phyloP scores from a whole-genome alignment of 1,284 basidiomycete genomes.

The Ustilago loliicola region DNA sequence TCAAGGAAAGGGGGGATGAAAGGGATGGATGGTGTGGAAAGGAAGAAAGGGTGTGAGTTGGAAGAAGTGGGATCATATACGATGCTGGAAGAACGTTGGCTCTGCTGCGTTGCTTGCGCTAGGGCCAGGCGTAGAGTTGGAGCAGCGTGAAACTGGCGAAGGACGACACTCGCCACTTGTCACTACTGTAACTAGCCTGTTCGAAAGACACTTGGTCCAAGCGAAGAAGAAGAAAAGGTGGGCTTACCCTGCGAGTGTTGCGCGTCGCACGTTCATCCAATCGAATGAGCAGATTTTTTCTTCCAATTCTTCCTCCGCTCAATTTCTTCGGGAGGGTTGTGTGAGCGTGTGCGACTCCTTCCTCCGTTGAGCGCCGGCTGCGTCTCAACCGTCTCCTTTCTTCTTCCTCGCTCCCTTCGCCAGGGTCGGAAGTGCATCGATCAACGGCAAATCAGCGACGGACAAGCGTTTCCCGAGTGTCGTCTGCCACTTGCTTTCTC shows the following conservation, averaged over 20 bases:
- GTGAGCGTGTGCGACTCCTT: not conserved
- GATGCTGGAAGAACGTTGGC: slow-evolving; percentile 10
- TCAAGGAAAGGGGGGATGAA: slow-evolving; percentile 13
- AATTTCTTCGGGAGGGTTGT: not conserved
- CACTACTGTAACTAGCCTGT: not conserved
- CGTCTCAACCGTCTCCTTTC: not conserved
- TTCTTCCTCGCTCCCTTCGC: slow-evolving; percentile 10
- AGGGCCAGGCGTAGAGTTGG: slow-evolving; percentile 26
- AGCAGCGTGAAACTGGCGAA: slow-evolving; percentile 6
- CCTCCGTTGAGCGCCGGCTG: not conserved
- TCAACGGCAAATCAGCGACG: slow-evolving; percentile 18
- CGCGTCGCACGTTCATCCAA: slow-evolving; percentile 29
- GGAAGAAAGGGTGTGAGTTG: not conserved
- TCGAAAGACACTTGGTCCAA: slow-evolving; percentile 12
- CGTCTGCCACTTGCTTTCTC: slow-evolving; percentile 26
- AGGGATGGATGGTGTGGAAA: slow-evolving; percentile 21
- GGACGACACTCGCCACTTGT: slow-evolving; percentile 19
- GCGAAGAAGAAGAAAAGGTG: not conserved
- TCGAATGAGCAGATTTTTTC: slow-evolving; percentile 37
- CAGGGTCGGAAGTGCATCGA: slow-evolving; percentile 13
- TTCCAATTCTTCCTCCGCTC: not conserved
- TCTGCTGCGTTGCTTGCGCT: slow-evolving; percentile 24
- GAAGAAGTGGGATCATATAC: slow-evolving; percentile 34
- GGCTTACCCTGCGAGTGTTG: slow-evolving; percentile 6
- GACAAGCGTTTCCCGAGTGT: slow-evolving; percentile 21